These are phyloP conservation scores for Didymella keratinophila DNA, from an alignment of 2,329 filamentous ascomycete genomes.

Conservation along the genomic window DNA sequence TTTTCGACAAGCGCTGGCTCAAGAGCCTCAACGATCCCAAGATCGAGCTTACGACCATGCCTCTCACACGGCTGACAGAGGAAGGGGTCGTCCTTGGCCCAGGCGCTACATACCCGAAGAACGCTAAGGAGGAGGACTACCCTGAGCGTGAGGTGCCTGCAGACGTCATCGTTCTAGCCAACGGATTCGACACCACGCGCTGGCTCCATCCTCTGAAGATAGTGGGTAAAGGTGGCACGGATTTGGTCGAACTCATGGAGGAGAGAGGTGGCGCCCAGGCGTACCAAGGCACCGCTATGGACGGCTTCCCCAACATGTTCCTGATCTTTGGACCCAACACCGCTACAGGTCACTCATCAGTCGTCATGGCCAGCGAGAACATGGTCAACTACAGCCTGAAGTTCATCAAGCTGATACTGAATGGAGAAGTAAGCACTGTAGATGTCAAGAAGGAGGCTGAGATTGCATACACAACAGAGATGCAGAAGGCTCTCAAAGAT, in stretches of 20 bases:
- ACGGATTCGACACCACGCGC: slow-evolving; percentile 65
- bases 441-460: slow-evolving; percentile 80
- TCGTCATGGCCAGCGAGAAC: slow-evolving; percentile 68
- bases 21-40: slow-evolving; percentile 61
- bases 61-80: slow-evolving; percentile 58
- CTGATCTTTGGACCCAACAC: slow-evolving; percentile 70
- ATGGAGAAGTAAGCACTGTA: slow-evolving; percentile 91
- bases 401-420: slow-evolving; percentile 71
- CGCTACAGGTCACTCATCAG: slow-evolving; percentile 67
- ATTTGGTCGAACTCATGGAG: slow-evolving; percentile 65
- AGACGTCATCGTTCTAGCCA: slow-evolving; percentile 69
- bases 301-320: slow-evolving; percentile 68
- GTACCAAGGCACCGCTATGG: slow-evolving; percentile 66
- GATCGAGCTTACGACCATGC: slow-evolving; percentile 62
- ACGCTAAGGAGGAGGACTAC: slow-evolving; percentile 43
- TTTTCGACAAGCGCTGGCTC: slow-evolving; percentile 67
- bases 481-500: slow-evolving; percentile 55
- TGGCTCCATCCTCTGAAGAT: slow-evolving; percentile 64
- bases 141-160: slow-evolving; percentile 58
- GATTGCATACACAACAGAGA: slow-evolving; percentile 64
- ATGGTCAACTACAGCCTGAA: slow-evolving; percentile 67
- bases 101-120: slow-evolving; percentile 56
- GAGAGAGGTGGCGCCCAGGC: slow-evolving; percentile 67
- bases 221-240: slow-evolving; percentile 59
- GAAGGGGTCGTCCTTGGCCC: slow-evolving; percentile 61